These are phyloP conservation scores for Euphorbia celastroides DNA, from an alignment of 441 rosid species.

Conservation along the genomic window DNA sequence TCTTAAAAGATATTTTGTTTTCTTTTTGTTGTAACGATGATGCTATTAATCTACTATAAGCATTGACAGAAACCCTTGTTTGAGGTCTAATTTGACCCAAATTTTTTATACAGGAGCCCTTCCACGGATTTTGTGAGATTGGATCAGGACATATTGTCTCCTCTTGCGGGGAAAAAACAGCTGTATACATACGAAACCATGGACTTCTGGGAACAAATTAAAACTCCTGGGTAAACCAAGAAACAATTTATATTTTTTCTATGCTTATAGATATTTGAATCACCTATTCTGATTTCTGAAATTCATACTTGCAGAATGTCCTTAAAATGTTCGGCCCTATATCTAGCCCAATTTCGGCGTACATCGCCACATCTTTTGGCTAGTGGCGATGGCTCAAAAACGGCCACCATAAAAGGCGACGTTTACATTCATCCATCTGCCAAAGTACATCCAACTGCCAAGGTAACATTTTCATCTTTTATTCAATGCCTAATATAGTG, in stretches of 20 bases:
- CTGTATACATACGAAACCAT: constrained; percentile 73
- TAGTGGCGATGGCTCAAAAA: constrained; percentile 60
- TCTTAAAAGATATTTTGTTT: too few relatives aligned
- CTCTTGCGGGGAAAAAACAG: constrained; percentile 87
- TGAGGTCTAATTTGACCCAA: constrained; percentile 13
- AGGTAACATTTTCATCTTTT: constrained; percentile 40
- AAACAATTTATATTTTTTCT: background rate
- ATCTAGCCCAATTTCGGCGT: constrained; percentile 70
- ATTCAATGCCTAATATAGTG: constrained; percentile 3
- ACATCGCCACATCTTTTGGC: constrained; percentile 78
- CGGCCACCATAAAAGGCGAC: constrained; percentile 68
- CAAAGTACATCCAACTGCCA: constrained; percentile 90
- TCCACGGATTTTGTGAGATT: constrained; percentile 74
- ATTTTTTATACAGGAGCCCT: constrained; percentile 42
- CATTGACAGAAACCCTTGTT: constrained; percentile 5
- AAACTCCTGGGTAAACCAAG: constrained; percentile 71
- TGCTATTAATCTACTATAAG: background rate
- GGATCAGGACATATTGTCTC: constrained; percentile 92
- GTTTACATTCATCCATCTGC: constrained; percentile 96
- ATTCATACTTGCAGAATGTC: constrained; percentile 55
- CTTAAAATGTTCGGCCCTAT: constrained; percentile 69
- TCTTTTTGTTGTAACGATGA: background rate
- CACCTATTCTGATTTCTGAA: background rate
- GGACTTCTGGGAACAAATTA: constrained; percentile 97
- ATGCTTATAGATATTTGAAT: background rate